Evolutionary conservation across 768 basidiomycete species (phyloP).

Genomic region (Panellus pusillus): DNA sequence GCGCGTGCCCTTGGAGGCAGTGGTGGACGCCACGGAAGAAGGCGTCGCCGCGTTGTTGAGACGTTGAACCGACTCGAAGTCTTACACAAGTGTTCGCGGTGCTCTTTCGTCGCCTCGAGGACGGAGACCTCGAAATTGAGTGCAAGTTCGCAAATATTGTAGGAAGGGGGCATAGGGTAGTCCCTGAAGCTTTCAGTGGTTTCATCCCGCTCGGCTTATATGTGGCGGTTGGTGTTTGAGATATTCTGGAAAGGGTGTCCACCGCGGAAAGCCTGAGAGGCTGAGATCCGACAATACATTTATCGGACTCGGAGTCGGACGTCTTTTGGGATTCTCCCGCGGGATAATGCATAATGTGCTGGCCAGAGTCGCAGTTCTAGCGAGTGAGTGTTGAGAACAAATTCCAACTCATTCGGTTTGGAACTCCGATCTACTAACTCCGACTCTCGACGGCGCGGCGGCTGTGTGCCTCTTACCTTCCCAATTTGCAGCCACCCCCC

Average conservation of each 20-base stretch:
- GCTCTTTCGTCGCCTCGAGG: conserved; percentile 2
- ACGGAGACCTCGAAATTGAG: conserved; percentile 1
- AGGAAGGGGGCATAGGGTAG: conserved; percentile 5
- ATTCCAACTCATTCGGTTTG: no score
- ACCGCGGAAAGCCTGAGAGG: conserved; percentile 1
- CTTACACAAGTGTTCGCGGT: background rate
- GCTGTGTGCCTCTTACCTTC: no score
- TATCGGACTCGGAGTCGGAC: no score
- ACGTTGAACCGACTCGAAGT: background rate
- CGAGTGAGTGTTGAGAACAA: no score
- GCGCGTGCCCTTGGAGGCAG: conserved; percentile 12
- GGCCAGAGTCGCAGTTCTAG: no score
- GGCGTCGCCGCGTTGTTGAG: background rate
- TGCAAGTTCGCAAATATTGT: conserved; percentile 11
- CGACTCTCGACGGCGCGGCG: no score
- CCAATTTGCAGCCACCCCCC: no score
- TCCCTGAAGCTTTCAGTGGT: background rate
- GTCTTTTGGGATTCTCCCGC: no score
- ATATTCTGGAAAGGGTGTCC: background rate
- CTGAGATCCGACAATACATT: no score
- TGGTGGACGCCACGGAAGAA: background rate
- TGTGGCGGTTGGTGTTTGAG: background rate
- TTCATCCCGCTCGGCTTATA: background rate
- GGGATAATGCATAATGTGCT: no score
- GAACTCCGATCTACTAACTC: no score